Percentiles rank a stretch among this genome's conserved stretches.
Evolutionary conservation across 2,329 filamentous ascomycete genomes (phyloP).

Genomic region (Pyricularia pennisetigena): DNA sequence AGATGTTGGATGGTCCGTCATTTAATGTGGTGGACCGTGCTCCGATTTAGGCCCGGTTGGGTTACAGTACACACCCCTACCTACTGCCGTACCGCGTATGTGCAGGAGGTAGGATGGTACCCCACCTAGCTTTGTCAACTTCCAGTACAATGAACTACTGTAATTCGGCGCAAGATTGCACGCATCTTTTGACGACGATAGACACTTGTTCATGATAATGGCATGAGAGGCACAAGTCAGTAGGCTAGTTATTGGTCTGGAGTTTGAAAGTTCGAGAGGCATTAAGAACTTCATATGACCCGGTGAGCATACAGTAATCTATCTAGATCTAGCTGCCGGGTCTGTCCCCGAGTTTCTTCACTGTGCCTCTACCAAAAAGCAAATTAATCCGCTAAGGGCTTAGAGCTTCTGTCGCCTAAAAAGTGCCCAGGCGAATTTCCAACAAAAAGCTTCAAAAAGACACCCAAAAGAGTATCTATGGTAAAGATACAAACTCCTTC

Average conservation of each 20-base stretch:
- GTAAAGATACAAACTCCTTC: not conserved
- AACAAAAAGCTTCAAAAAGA: not conserved
- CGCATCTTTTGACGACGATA: not conserved
- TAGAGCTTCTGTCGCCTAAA: too few relatives aligned
- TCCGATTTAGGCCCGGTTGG: not conserved
- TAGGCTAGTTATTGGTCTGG: not conserved
- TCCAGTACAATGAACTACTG: not conserved
- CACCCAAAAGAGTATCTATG: too few relatives aligned
- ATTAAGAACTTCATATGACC: not conserved
- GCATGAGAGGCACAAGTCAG: not conserved
- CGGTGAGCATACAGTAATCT: not conserved
- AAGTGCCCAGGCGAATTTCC: not conserved
- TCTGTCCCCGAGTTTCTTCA: too few relatives aligned
- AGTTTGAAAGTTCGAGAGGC: not conserved
- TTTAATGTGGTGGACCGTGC: not conserved
- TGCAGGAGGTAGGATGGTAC: not conserved
- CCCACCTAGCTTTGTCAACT: not conserved
- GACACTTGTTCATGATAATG: not conserved
- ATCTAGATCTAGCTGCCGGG: not conserved
- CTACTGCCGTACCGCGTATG: too few relatives aligned
- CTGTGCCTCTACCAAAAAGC: too few relatives aligned
- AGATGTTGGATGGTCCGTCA: not conserved
- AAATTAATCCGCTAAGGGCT: too few relatives aligned
- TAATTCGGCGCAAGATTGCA: not conserved
- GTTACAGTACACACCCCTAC: not conserved